Base-by-base conservation (phyloP, 306 rosid genomes). In the Acacia melanoxylon region DNA sequence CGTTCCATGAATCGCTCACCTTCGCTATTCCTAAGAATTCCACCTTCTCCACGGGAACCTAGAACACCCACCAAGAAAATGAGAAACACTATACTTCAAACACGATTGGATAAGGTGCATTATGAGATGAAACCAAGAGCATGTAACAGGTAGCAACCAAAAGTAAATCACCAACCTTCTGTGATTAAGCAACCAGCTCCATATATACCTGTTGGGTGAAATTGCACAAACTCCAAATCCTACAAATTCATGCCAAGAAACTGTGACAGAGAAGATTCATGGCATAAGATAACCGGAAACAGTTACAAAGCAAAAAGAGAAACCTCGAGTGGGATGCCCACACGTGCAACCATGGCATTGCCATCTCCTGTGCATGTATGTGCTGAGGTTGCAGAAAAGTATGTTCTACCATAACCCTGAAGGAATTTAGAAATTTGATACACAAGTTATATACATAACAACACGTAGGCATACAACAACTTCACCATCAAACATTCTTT, bases 11-110 rank as follows among this genome's bases (percentile, higher is more conserved):
- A 95, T 44, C 98, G 89, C 88, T 95, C 99, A 75, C 99, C 99
- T 90, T 93, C 98, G 58, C 96, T 92, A 63, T 95, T 95, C 80
- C 98, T 86, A 15, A 95, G 97, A 86, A 95, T 95, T 83, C 98
- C 99, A 84, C 99, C 99, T 90, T 95, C 99, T 66, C 99, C 98
- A 40, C 98, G 96, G 76, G 99, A 95, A 78, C 99, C 99, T 95
- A 84, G 54, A 80, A 81, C 78, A 40, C 27, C 27, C 40, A 25
- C 29, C 33, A 62, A 62, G 40, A 62, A 62, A 62, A 27, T 62
- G 40, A 25, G 40, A 12, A 62, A 27, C 68, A 25, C 6, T 27
- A 62, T 25, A 5, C 6, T 62, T 27, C 40, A 62, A 62, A 62
- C 68, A 27, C 29, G 10, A 6, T 62, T 27, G 40, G 40, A 27